Evolutionary conservation across 1,139 yeast genomes (phyloP), one percentile per base, ranked within the genome.

Genomic region (Kluyveromyces sp.): DNA sequence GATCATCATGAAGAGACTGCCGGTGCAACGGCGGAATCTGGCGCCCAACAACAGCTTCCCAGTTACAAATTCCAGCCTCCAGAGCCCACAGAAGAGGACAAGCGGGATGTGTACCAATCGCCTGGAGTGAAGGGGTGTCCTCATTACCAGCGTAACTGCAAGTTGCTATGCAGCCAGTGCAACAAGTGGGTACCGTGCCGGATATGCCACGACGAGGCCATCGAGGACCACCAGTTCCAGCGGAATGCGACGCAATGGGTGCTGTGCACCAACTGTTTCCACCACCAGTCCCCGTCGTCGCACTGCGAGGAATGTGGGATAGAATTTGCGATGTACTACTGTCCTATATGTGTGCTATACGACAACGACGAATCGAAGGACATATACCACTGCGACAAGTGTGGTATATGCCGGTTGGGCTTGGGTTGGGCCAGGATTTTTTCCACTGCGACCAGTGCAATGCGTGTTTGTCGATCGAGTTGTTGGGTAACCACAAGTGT

Each of bases 371-470:
- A 81, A 15, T 70, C 74, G 39, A 88, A 88, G 60, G 83, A 83
- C 51, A 89, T 90, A 29, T 90, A 89, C 62, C 97, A 90, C 62
- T 90, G 97, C 64, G 86, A 81, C 54, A 85, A 83, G 56, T 90
- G 97, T 70, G 96, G 96, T 0, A 87, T 90, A 46, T 90, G 97
- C 61, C 77, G 97, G 10, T 72, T 90, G 26, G 97, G 1, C 72
- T 84, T 36, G 97, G 97, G 0, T 66, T 88, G 30, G 95, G 87
- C 25, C 83, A 83, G 54, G 97, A 90, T 64, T 88, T 83, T 59
- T 88, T 87, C 69, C 97, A 89, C 63, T 89, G 97, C 66, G 78
- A 83, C 55, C 80, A 81, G n/a, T 90, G 97, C 65, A 86, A 87
- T 57, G 90, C 89, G 7, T 90, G 97, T 64, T 75, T 90, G 57